Evolutionary conservation across 2,329 filamentous ascomycete genomes (phyloP), one percentile per base, ranked within the genome.

Genomic region (Thelonectria discophora): DNA sequence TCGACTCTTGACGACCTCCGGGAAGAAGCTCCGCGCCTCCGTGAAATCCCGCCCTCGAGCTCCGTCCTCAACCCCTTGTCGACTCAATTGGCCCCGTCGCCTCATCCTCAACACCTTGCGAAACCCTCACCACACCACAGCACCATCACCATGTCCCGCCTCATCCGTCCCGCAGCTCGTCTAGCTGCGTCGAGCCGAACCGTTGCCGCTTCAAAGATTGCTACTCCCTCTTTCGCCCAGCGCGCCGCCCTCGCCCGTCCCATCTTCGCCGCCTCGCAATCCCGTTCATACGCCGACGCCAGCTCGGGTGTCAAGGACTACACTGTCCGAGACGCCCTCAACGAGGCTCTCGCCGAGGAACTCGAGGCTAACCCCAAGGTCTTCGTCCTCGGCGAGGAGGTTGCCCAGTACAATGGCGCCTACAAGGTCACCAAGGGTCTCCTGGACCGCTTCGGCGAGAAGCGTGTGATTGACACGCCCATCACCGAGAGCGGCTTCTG

Each of bases 401-500:
- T 99, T 76, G 95, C 95, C 74, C 95, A 99, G 83, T 99, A 99
- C 86, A 99, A 99, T 80, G 95, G 95, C 85, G 94, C 94, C 77
- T 99, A 99, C 89, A 99, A 99, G 84, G 94, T 99, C 77, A 99
- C 95, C 75, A 97, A 97, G 86, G 95, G 95, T 72, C 88, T 99
- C 67, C 81, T 98, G 74, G 95, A 99, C 82, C 91, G 94, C 74
- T 99, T 99, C 79, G 95, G 95, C 73, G 94, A 97, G 66, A 96
- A 94, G 87, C 88, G 95, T 78, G 91, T 99, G 72, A 99, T 99
- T 76, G 95, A 99, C 81, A 97, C 91, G 68, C 95, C 95, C 76
- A 99, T 99, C 82, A 99, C 95, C 64, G 95, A 99, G 83, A 94
- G 91, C 74, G 95, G 95, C 73, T 99, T 99, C 84, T 86, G 84